Evolutionary conservation across 768 basidiomycete genomes (phyloP), one percentile per base, ranked within the genome.

Genomic region (Phanerochaete carnosa): DNA sequence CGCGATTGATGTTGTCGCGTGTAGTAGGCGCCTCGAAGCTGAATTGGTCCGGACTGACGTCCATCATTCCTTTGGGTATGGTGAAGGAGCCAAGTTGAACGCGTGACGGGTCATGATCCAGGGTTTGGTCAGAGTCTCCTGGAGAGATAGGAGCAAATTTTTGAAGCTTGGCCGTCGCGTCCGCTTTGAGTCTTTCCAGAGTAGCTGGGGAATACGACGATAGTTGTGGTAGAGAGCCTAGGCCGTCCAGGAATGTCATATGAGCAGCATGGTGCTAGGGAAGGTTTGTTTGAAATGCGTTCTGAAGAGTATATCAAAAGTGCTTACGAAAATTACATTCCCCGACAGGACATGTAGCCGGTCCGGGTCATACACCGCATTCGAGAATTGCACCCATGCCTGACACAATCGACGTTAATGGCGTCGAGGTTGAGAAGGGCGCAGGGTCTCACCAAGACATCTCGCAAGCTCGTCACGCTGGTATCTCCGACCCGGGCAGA

Each of bases 311-410:
- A 23, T 33, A 22, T 45, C 26, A 37, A 29, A n/a, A 26, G 13
- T 4, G 76, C 84, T 80, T 67, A 94, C 93, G 68, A 93, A 95
- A 28, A 92, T 79, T 59, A 85, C 83, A 62, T 77, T 66, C 0
- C 70, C 57, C 22, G 77, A 63, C 62, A 87, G 77, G 12, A 64
- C 63, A 68, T 45, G 59, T 58, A 22, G 13, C 15, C 29, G 7
- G 30, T 39, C 53, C 3, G 43, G 37, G 22, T 30, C 66, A 68
- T 80, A 79, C 32, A 82, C 77, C 2, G 81, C 74, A 73, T 96
- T 95, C 9, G 86, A 85, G 72, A 99, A 98, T n/a, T 78, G 75
- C 5, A 95, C 86, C 97, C 97, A 98, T 2, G 93, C 90, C 95
- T 97, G 39, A 19, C 25, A 59, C n/a, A 30, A 37, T 50, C 62